Conservation (phyloP, 202 grass and related monocot species). For the Hordeum pubiflorum region DNA sequence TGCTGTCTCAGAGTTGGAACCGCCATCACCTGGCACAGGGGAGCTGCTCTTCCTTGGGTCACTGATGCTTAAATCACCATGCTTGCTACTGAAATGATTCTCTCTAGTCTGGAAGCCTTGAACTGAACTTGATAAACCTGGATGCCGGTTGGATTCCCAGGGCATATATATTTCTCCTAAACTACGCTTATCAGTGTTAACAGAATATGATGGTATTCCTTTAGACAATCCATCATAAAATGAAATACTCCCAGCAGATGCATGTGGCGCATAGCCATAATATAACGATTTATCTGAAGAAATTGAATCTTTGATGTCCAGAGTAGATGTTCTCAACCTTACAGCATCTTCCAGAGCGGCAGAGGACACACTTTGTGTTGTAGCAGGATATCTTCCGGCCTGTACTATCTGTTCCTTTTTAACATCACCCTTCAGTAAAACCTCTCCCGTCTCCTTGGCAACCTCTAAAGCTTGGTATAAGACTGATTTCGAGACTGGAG, state of each 20-base stretch:
- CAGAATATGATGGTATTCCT: conserved; percentile 87
- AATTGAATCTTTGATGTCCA: conserved; percentile 50
- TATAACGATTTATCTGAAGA: conserved; percentile 61
- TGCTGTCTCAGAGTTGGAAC: conserved; percentile 53
- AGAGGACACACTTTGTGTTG: conserved; percentile 21
- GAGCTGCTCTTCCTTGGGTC: conserved; percentile 64
- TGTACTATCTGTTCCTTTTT: conserved; percentile 47
- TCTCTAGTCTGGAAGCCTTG: conserved; percentile 56
- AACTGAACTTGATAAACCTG: conserved; percentile 55
- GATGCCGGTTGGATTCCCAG: conserved; percentile 39
- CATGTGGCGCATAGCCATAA: conserved; percentile 55
- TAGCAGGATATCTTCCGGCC: conserved; percentile 34
- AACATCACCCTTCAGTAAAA: conserved; percentile 40
- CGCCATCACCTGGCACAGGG: conserved; percentile 47
- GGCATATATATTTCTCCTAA: conserved; percentile 22
- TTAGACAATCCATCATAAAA: conserved; percentile 82
- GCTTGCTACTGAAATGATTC: conserved; percentile 65
- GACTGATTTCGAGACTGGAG: conserved; percentile 73
- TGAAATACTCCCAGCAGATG: conserved; percentile 60
- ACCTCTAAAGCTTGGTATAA: conserved; percentile 83
- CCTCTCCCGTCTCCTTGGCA: conserved; percentile 62
- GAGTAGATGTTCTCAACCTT: conserved; percentile 33
- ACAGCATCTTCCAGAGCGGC: conserved; percentile 37
- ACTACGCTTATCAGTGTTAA: conserved; percentile 30
- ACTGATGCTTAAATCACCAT: conserved; percentile 60